Base-by-base conservation (phyloP, 768 basidiomycete genomes). In the Lactifluus volemus region DNA sequence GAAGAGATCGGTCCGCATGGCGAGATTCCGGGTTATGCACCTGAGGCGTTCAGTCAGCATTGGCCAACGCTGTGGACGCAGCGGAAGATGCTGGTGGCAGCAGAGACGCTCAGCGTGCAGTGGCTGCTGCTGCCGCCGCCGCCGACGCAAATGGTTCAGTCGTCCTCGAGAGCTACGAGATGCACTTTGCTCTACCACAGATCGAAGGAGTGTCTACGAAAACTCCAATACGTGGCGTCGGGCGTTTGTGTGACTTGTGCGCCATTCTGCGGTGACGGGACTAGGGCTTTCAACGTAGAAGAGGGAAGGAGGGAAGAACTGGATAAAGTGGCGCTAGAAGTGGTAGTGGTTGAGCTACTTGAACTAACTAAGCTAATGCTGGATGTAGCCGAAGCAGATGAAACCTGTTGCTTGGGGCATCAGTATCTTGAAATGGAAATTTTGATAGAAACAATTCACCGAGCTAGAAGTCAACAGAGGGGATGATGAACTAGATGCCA, bases 1-100 rank as follows among this genome's bases (percentile, higher is more conserved):
- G 71, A 75, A 50, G 74, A 76, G 41, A 73, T 80, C 36, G 79
- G 80, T 4, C 79, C 80, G 0, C 69, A 71, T 67, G 78, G 75
- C 29, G 79, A 81, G 65, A 69, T 64, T 29, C 71, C 75, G 0
- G 70, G 72, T 53, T 74, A 73, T 57, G 65, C 70, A 14, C 62
- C 53, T 9, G 67, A 57, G 38, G 61, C 63, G 17, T n/a, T n/a
- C n/a, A n/a, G n/a, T 52, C 64, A n/a, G 53, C 61, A 19, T 53
- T 65, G 45, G 38, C 45, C 5, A 49, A 42, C 42, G 50, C 6
- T 36, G 41, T 47, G 25, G 51, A 53, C 17, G 56, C 42, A 11
- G 29, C 53, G 30, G 53, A 39, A 17, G 58, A 17, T 2, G 44
- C 54, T 34, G 42, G 53, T 7, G 54, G 59, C 64, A 15, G 66